Base-by-base conservation (phyloP, 108 stramenopile species). In the Schizochytrium sp. region DNA sequence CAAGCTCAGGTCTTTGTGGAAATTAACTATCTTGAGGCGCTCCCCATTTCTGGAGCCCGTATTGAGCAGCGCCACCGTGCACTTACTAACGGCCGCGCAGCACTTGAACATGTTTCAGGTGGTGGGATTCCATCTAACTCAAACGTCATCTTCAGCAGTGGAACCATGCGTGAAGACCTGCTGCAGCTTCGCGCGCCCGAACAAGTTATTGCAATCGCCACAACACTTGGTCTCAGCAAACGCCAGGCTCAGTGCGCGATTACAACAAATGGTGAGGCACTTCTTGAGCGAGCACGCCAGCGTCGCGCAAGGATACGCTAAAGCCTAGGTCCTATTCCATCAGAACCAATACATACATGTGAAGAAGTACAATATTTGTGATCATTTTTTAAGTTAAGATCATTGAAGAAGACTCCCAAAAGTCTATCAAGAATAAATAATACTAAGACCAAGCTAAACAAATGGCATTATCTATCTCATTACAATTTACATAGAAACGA, bases 181-280 rank as follows among this genome's bases (percentile, higher is more conserved):
- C 64, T 69, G 12, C 64, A 69, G 28, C 64, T 69, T 44, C 64
- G 64, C 15, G 64, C 64, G 10, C 64, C 64, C 42, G 64, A 69
- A 15, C 64, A 69, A 38, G 64, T 69, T 10, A 44, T 44, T 8
- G 64, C 64, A 38, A 69, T 69, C 2, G 64, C 64, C 28, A 69
- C 64, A 15, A 69, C 64, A 38, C 28, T 69, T 7, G 64, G 64
- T 7, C 64, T 69, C 12, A 28, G 42, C 10, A 8, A 38, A 8
- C 40, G 44, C 10, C 64, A 69, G 64, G 64, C 64, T 8, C 64
- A 69, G 28, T 69, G 64, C 44, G 64, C 64, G 10, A 69, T 69
- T 28, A 69, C 64, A 8, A 69, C 64, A 7, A 69, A 69, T 15
- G 64, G 64, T 44, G 64, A 69, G 64, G 64, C 64, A 28, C 15